These are phyloP conservation scores for Ophiostoma australiae DNA, from an alignment of 2,329 filamentous ascomycete species.

Conservation along the genomic window DNA sequence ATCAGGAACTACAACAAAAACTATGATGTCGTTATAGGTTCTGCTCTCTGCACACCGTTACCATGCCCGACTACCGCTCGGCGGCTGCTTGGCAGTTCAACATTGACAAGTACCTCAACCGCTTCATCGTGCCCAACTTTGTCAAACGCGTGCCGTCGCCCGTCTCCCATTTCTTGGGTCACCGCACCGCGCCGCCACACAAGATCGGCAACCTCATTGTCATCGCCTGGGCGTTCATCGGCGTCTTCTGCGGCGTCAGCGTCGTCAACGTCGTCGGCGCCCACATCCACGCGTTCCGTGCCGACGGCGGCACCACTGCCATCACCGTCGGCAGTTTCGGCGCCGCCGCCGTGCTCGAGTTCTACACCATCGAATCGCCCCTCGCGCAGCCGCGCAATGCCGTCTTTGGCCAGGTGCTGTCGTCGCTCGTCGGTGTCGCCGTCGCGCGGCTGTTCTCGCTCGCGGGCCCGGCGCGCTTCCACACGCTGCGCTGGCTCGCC, in stretches of 20 bases:
- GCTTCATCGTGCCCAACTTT: constrained; percentile 60
- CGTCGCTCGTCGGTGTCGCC: constrained; percentile 55
- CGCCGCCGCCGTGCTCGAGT: constrained; percentile 70
- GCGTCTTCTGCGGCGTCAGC: constrained; percentile 57
- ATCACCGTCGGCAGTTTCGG: constrained; percentile 68
- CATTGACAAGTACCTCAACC: constrained; percentile 72
- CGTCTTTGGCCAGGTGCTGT: constrained; percentile 61
- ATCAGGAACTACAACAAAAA: background rate
- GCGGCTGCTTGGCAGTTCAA: constrained; percentile 54
- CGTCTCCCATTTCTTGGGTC: constrained; percentile 64
- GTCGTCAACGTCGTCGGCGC: constrained; percentile 55
- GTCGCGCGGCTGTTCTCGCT: constrained; percentile 62
- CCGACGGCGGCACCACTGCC: constrained; percentile 44
- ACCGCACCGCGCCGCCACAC: constrained; percentile 43
- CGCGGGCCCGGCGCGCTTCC: constrained; percentile 36
- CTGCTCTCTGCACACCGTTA: background rate
- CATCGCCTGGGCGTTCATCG: constrained; percentile 60
- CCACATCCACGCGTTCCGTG: constrained; percentile 50
- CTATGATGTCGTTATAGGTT: background rate
- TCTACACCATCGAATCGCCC: constrained; percentile 65
- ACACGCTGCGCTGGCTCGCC: constrained; percentile 57
- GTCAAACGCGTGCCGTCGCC: constrained; percentile 59
- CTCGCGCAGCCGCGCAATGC: constrained; percentile 68
- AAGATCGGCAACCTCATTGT: constrained; percentile 54
- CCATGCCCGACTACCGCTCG: constrained; percentile 11